Percentiles rank a stretch among this genome's conserved stretches.
Evolutionary conservation across 78 protist genomes (phyloP).

Genomic region (Capsaspora owczarzaki): DNA sequence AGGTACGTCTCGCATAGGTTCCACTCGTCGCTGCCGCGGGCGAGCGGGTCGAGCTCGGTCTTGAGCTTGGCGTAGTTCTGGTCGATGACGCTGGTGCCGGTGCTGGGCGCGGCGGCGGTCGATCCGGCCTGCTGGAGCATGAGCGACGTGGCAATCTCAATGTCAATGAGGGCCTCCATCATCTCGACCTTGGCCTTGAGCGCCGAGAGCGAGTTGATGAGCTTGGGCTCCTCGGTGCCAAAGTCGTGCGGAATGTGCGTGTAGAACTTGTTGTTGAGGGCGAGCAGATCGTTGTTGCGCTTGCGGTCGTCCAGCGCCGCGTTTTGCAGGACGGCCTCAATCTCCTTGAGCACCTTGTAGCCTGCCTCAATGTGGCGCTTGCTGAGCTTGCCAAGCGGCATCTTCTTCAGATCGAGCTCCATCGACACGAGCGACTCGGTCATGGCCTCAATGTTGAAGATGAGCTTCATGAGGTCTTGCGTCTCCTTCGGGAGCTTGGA

Average conservation of each 20-base stretch:
- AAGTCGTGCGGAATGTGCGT: constrained; percentile 21
- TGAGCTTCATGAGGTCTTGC: constrained; percentile 1
- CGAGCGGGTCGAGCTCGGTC: constrained; percentile 6
- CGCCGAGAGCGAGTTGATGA: constrained; percentile 25
- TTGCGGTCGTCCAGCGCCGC: background rate
- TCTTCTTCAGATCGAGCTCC: constrained; percentile 12
- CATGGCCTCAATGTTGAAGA: constrained; percentile 16
- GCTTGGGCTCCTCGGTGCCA: background rate
- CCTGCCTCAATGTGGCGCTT: background rate
- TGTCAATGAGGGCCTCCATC: constrained; percentile 41
- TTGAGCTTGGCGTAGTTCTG: constrained; percentile 21
- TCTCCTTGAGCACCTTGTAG: background rate
- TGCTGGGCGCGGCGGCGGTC: background rate
- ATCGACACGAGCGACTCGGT: constrained; percentile 11
- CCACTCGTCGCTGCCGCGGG: background rate
- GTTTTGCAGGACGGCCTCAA: background rate
- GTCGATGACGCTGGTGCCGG: too few species aligned
- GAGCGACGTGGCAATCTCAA: constrained; percentile 45
- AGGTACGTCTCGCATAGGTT: constrained; percentile 18
- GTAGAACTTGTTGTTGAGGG: constrained; percentile 9
- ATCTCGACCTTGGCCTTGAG: constrained; percentile 43
- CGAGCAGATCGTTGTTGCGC: background rate
- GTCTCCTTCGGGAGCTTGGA: background rate
- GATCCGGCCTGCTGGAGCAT: background rate
- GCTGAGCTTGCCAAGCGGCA: constrained; percentile 48